Percentiles rank a stretch among this genome's conserved stretches.
phyloP scores from a whole-genome alignment of 495 filamentous ascomycete genomes.

The Penicillium mononematosum region DNA sequence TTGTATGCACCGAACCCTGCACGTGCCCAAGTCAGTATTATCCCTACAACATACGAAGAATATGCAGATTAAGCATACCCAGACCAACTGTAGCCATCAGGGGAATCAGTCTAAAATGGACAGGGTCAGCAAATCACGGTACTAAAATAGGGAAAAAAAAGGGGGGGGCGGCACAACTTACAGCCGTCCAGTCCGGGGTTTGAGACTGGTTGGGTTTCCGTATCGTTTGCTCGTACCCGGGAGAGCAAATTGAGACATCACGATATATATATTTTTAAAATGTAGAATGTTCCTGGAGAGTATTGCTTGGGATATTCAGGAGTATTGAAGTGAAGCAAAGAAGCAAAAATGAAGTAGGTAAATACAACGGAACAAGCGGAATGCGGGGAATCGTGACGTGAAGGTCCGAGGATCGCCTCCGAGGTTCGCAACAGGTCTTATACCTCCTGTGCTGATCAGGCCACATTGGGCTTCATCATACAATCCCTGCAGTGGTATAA shows the following conservation, averaged over 20 bases:
- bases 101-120: slow-evolving; percentile 30
- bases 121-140: not conserved
- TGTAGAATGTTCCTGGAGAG: not conserved
- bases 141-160: not conserved
- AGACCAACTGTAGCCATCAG: slow-evolving; percentile 34
- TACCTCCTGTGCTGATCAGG: slow-evolving; percentile 8
- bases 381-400: slow-evolving; percentile 32
- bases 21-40: not conserved
- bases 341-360: not conserved
- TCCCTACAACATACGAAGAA: not conserved
- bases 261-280: not conserved
- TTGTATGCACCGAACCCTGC: slow-evolving; percentile 37
- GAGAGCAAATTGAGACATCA: slow-evolving; percentile 29
- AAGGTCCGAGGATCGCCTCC: slow-evolving; percentile 2
- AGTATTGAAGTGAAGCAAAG: not conserved
- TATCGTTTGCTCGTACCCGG: slow-evolving; percentile 23
- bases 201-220: slow-evolving; percentile 17
- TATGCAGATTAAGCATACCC: slow-evolving; percentile 18
- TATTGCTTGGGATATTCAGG: not conserved
- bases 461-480: slow-evolving; percentile 7
- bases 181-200: slow-evolving; percentile 24
- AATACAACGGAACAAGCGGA: slow-evolving; percentile 16
- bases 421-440: not conserved
- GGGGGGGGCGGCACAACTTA: slow-evolving; percentile 12
- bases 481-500: not conserved